Evolutionary conservation across 768 basidiomycete genomes (phyloP), one percentile per base, ranked within the genome.

Genomic region (Tricholoma saponaceum): DNA sequence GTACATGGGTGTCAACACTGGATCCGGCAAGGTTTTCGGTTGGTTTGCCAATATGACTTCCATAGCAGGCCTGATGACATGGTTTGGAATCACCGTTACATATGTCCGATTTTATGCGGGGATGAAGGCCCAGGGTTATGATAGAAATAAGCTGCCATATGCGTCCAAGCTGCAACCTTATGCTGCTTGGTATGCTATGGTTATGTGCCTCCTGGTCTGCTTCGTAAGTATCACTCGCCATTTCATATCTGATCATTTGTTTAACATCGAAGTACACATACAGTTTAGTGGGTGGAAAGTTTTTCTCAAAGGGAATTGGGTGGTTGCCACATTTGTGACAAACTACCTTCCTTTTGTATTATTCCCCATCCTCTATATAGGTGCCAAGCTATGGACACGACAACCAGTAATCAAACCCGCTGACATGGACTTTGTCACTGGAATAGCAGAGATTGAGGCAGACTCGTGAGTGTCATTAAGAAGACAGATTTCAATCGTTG

Each of bases 61-160:
- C 39, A 70, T 81, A 26, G 76, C 79, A 30, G 84, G 85, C n/a
- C 74, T 94, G 23, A 78, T 91, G 76, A 88, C 89, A 4, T 94
- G 92, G 92, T 84, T 85, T 58, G 87, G 84, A 52, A 93, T 94
- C 67, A 79, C 75, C 54, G 35, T 92, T 54, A 88, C 87, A 13
- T 92, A 91, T 67, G 60, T 91, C 54, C 87, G 95, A 50, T 98
- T 97, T 80, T 80, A 92, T 70, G 70, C 78, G n/a, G 96, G 94
- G 57, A 66, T 89, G 74, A 86, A 87, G 68, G 83, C 67, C 2
- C 96, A 98, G 68, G 91, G 91, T 10, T 82, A 87, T 64, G 80
- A 89, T 66, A 81, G 95, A 47, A 72, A 54, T 13, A 79, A 72
- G 5, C 78, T 98, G 4, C 95, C 95, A 0, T 98, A 83, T 72